Conservation (phyloP, 2,329 filamentous ascomycete genomes). For the Rugonectria rugulosa region DNA sequence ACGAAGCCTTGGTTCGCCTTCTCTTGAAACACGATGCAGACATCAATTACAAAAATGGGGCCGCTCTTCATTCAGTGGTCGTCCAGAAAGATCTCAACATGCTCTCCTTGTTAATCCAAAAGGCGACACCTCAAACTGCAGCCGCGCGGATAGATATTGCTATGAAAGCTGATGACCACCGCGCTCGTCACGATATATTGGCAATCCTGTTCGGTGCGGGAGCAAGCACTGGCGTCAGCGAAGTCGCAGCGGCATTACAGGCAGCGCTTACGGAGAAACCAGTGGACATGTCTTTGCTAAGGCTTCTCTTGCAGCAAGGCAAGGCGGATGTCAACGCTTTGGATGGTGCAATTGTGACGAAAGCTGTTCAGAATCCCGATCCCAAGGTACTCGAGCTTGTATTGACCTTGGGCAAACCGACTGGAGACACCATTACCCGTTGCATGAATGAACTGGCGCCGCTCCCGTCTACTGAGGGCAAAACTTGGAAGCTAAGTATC, state of each 20-base stretch:
- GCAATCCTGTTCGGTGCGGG: slow-evolving; percentile 55
- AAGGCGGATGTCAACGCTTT: slow-evolving; percentile 61
- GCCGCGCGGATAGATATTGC: slow-evolving; percentile 57
- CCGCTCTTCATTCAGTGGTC: slow-evolving; percentile 58
- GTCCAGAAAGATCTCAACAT: slow-evolving; percentile 56
- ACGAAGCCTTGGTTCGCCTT: slow-evolving; percentile 60
- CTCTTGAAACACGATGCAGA: slow-evolving; percentile 61
- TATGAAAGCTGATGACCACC: slow-evolving; percentile 54
- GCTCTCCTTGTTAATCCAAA: slow-evolving; percentile 54
- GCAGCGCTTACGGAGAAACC: slow-evolving; percentile 53
- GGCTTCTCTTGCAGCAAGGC: slow-evolving; percentile 58
- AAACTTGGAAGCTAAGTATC: slow-evolving; percentile 57
- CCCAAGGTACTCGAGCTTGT: slow-evolving; percentile 57
- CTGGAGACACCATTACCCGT: slow-evolving; percentile 50
- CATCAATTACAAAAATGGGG: slow-evolving; percentile 61
- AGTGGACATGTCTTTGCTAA: slow-evolving; percentile 58
- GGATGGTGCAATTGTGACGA: slow-evolving; percentile 51
- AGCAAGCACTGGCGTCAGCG: slow-evolving; percentile 50
- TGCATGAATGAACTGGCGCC: slow-evolving; percentile 53
- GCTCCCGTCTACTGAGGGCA: slow-evolving; percentile 53
- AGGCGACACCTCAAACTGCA: slow-evolving; percentile 55
- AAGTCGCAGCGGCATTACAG: slow-evolving; percentile 54
- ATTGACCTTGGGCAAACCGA: slow-evolving; percentile 55
- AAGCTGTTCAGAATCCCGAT: slow-evolving; percentile 53
- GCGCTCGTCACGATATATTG: slow-evolving; percentile 55